phyloP scores from a whole-genome alignment of 257 asterid genomes.

The Nyctanthes arbortristis region DNA sequence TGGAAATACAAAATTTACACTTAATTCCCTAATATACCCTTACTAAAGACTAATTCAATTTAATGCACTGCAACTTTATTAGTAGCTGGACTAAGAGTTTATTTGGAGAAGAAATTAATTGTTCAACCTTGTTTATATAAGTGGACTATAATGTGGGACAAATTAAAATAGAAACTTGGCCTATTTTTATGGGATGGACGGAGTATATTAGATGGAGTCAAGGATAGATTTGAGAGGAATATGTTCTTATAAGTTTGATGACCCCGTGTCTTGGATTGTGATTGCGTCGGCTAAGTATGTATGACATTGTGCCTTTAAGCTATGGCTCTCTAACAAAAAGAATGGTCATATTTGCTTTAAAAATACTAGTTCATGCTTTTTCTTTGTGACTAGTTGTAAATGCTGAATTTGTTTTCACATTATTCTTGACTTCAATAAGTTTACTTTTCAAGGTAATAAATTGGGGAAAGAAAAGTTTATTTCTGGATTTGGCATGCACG shows the following conservation, averaged over 20 bases:
- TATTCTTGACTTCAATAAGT: not conserved
- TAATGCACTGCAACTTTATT: no score
- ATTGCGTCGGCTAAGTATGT: not conserved
- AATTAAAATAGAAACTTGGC: no score
- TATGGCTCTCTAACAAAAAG: not conserved
- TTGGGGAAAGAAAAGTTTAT: not conserved
- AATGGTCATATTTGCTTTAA: not conserved
- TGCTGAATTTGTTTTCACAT: not conserved
- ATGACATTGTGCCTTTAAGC: not conserved
- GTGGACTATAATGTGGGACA: no score
- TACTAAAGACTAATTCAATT: no score
- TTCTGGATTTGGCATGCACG: not conserved
- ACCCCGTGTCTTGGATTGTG: not conserved
- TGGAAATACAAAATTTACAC: no score
- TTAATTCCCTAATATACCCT: no score
- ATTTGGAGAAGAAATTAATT: no score
- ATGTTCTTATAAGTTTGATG: not conserved
- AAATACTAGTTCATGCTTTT: not conserved
- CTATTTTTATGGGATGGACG: no score
- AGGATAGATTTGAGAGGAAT: not conserved
- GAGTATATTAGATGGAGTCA: not conserved
- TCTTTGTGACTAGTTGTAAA: not conserved
- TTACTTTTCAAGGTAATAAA: not conserved
- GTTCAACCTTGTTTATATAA: no score
- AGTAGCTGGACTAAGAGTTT: no score